Base-by-base conservation (phyloP, 176 grass and related monocot species). In the Hordeum marinum region DNA sequence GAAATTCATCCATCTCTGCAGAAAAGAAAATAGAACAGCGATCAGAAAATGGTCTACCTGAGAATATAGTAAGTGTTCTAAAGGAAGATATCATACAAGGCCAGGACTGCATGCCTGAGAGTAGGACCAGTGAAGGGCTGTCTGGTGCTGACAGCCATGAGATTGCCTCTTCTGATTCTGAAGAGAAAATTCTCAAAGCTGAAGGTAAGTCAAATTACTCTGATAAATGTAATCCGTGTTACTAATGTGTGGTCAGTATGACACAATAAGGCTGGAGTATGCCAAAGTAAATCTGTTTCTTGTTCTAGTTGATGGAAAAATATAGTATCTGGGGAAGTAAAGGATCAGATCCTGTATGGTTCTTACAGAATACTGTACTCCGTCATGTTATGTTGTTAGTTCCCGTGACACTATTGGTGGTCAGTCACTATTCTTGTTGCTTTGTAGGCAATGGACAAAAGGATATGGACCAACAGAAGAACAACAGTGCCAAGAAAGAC, bases 391-490 rank as follows among this genome's bases (percentile, higher is more conserved):
- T 29, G 1, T 29, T 29, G 29, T 29, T 29, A 29, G 29, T 29
- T 29, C 24, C 23, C 43, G 78, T 32, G 64, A 14, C 82, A 61
- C 2, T 46, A n/a, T 62, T 86, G 74, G 68, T n/a, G 4, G 35
- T 35, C 77, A 27, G 35, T 55, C 57, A 67, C 79, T 68, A 21
- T 83, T 87, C 31, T 80, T 89, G 40, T 54, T 87, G 34, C 20
- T 21, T 81, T 70, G 40, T 80, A 98, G 93, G 73, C 7, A 85
- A 94, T 37, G 76, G 63, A 31, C 78, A 65, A 23, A 92, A 90
- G 78, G 91, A 94, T 85, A 67, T 76, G 41, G 89, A 93, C 17
- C 82, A 74, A 40, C 85, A 87, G 66, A 92, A 78, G 80, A 83
- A 60, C 66, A 91, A 18, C 3, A 15, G 32, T 24, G 54, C 45